Conservation (phyloP, 495 filamentous ascomycete genomes). For the Astrothelium macrocarpum region DNA sequence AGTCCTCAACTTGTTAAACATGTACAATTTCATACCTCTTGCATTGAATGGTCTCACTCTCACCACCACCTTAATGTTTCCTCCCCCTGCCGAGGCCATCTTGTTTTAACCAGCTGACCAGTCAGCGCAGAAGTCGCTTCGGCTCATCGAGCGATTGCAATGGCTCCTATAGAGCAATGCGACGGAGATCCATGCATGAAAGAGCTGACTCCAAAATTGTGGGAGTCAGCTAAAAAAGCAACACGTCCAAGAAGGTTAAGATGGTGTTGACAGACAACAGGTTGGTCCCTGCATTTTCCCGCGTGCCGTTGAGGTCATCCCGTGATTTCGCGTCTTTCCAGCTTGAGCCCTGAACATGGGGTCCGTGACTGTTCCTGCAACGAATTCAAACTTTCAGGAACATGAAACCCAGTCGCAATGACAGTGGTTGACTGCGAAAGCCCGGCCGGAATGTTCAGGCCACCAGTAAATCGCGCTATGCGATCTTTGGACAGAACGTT, state of each 20-base stretch:
- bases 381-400: not conserved
- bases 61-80: constrained; percentile 99
- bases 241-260: not conserved
- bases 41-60: constrained; percentile 83
- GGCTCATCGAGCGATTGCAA: not conserved
- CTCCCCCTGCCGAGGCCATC: constrained; percentile 73
- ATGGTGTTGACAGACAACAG: not conserved
- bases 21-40: constrained; percentile 55
- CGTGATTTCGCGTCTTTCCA: constrained; percentile 1
- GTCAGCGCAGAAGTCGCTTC: not conserved
- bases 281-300: constrained; percentile 5
- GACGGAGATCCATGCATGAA: not conserved
- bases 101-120: constrained; percentile 16
- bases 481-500: constrained; percentile 68
- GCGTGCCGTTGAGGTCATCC: constrained; percentile 6
- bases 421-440: not conserved
- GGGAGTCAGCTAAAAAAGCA: not conserved
- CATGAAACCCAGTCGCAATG: not conserved
- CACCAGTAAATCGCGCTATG: constrained; percentile 76
- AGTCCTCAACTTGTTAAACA: constrained; percentile 15
- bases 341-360: not conserved
- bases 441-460: constrained; percentile 55
- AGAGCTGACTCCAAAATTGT: not conserved
- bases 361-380: not conserved
- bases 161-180: not conserved